Evolutionary conservation across 371 early-diverging fungal genomes (phyloP).

Genomic region (Mucor sp.): DNA sequence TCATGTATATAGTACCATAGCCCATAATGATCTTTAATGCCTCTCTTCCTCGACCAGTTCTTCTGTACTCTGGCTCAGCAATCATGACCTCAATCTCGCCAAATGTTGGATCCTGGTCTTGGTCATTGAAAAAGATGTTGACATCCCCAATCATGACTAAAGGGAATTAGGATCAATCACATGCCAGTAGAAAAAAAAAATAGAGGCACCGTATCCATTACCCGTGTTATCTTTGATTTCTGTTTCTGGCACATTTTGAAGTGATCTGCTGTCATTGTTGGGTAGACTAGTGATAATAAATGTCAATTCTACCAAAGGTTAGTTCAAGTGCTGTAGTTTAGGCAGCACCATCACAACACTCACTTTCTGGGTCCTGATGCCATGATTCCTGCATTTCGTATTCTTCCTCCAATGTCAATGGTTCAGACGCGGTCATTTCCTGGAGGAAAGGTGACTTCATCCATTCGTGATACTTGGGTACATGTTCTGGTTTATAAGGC

Average conservation of each 20-base stretch:
- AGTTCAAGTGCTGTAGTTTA: not conserved
- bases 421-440: conserved; percentile 95
- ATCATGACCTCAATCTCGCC: conserved; percentile 96
- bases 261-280: conserved; percentile 7
- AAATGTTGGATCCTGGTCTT: conserved; percentile 62
- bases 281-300: conserved; percentile 65
- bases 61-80: conserved; percentile 72
- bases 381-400: conserved; percentile 93
- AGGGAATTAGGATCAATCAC: not conserved
- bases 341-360: conserved; percentile 7
- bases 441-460: conserved; percentile 89
- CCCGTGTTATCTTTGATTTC: conserved; percentile 44
- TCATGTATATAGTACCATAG: conserved; percentile 70
- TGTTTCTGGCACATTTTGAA: conserved; percentile 33
- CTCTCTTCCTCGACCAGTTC: conserved; percentile 73
- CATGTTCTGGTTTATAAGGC: conserved; percentile 87
- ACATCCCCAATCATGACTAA: conserved; percentile 93
- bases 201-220: conserved; percentile 10
- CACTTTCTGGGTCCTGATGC: conserved; percentile 83
- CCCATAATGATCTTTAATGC: conserved; percentile 82
- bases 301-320: conserved; percentile 58
- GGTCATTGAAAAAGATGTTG: conserved; percentile 89
- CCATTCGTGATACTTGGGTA: conserved; percentile 89
- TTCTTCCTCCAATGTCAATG: conserved; percentile 88
- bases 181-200: not conserved